A percentile compares a stretch with the other conserved stretches of the same genome.
Evolutionary conservation across 305 asterid genomes (phyloP).

Genomic region (Coffea humblotiana): DNA sequence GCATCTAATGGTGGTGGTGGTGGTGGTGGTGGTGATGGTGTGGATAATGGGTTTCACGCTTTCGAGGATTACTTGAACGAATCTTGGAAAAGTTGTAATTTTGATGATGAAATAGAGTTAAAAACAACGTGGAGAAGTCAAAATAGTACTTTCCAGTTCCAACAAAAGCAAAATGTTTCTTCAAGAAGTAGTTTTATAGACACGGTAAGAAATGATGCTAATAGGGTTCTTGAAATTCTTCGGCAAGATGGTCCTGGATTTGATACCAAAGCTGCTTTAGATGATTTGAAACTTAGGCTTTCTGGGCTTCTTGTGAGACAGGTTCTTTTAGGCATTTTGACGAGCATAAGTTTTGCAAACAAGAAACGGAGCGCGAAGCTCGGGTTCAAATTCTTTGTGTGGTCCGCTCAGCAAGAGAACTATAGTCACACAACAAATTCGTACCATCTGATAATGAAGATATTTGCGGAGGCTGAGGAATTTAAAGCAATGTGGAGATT

Average conservation of each 20-base stretch:
- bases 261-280: conserved; percentile 54
- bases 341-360: conserved; percentile 47
- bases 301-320: conserved; percentile 86
- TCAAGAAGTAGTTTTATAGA: conserved; percentile 44
- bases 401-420: conserved; percentile 79
- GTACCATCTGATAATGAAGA: conserved; percentile 73
- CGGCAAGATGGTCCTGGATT: conserved; percentile 73
- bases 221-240: conserved; percentile 64
- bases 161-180: conserved; percentile 23
- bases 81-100: conserved; percentile 53
- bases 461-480: conserved; percentile 76
- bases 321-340: conserved; percentile 69
- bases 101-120: conserved; percentile 20
- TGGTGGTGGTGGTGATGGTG: conserved; percentile 45
- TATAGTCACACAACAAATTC: conserved; percentile 59
- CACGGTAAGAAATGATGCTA: conserved; percentile 50
- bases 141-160: no score
- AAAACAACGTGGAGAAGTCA: background rate
- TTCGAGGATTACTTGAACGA: conserved; percentile 68
- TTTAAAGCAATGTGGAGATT: conserved; percentile 90
- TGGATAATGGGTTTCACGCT: conserved; percentile 57
- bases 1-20: conserved; percentile 35
- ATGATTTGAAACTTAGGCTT: conserved; percentile 47
- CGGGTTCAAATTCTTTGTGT: conserved; percentile 79
- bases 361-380: conserved; percentile 73